Conservation (phyloP, 306 rosid genomes). For the Prunus kanzakura region DNA sequence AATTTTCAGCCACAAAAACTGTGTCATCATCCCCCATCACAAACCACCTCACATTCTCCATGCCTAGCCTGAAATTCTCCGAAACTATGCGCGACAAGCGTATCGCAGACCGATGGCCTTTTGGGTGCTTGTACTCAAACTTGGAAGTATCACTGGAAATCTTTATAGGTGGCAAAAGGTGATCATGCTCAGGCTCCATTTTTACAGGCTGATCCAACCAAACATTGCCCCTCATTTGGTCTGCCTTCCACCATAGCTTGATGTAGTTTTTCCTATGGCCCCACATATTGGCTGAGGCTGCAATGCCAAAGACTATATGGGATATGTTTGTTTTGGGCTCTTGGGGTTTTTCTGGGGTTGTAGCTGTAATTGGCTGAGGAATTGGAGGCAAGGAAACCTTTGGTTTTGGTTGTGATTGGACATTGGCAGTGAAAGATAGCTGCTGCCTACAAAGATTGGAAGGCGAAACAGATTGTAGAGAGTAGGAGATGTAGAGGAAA, state of each 20-base stretch:
- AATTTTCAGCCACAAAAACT: constrained; percentile 50
- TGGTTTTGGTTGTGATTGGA: not conserved
- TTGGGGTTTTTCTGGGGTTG: not conserved
- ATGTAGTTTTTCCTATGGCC: constrained; percentile 59
- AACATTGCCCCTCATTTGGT: constrained; percentile 55
- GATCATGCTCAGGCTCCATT: constrained; percentile 9
- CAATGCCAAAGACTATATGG: constrained; percentile 73
- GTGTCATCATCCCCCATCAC: constrained; percentile 87
- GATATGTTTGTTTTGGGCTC: constrained; percentile 45
- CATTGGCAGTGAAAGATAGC: constrained; percentile 2
- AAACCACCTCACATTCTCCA: constrained; percentile 62
- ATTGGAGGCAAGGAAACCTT: not conserved
- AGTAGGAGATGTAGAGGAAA: constrained; percentile 39
- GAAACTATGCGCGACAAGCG: constrained; percentile 67
- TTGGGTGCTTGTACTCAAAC: constrained; percentile 47
- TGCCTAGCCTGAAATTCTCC: constrained; percentile 45
- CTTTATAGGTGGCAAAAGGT: constrained; percentile 37
- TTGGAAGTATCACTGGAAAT: constrained; percentile 48
- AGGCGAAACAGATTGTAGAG: constrained; percentile 34
- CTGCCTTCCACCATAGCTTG: constrained; percentile 66
- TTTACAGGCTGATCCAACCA: constrained; percentile 57
- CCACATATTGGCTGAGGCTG: constrained; percentile 71
- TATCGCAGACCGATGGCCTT: constrained; percentile 58
- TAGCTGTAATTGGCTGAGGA: not conserved
- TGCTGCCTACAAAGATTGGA: constrained; percentile 20